Percentiles rank a stretch among this genome's conserved stretches.
phyloP scores from a whole-genome alignment of 345 rosid genomes.

The Mercurialis annua region DNA sequence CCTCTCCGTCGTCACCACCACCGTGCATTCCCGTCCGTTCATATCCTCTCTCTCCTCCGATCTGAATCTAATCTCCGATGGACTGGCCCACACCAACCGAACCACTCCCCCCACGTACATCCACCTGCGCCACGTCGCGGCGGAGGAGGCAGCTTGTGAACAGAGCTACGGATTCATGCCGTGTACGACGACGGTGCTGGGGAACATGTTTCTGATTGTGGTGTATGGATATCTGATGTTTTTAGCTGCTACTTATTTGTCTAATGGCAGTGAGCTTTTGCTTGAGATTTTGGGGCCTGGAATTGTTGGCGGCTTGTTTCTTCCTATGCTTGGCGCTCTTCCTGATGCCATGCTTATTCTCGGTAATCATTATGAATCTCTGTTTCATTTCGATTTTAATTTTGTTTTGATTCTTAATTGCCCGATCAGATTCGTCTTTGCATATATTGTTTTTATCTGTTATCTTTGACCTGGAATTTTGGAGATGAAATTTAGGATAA shows the following conservation, averaged over 20 bases:
- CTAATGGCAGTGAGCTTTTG: constrained; percentile 84
- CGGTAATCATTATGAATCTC: constrained; percentile 35
- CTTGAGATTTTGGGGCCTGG: constrained; percentile 96
- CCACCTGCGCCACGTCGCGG: background rate
- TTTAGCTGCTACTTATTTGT: constrained; percentile 72
- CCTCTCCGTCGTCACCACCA: constrained; percentile 20
- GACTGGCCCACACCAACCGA: constrained; percentile 22
- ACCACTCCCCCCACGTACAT: constrained; percentile 15
- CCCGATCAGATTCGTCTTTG: background rate
- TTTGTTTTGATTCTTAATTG: background rate
- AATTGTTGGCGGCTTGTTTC: constrained; percentile 83
- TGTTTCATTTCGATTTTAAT: background rate
- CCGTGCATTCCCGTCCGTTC: constrained; percentile 39
- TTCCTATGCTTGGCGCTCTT: constrained; percentile 90
- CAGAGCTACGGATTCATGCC: constrained; percentile 95
- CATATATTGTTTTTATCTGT: too few species aligned
- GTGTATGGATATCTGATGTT: constrained; percentile 83
- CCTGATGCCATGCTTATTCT: constrained; percentile 98
- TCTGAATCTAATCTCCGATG: constrained; percentile 62
- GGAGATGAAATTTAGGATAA: background rate
- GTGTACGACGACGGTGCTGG: constrained; percentile 67
- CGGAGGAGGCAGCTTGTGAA: constrained; percentile 53
- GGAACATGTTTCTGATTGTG: constrained; percentile 70
- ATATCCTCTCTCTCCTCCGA: background rate
- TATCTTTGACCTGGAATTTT: too few species aligned